A percentile compares a stretch with the other conserved stretches of the same genome.
phyloP scores from a whole-genome alignment of 768 basidiomycete genomes.

The Termitomyces sp. region DNA sequence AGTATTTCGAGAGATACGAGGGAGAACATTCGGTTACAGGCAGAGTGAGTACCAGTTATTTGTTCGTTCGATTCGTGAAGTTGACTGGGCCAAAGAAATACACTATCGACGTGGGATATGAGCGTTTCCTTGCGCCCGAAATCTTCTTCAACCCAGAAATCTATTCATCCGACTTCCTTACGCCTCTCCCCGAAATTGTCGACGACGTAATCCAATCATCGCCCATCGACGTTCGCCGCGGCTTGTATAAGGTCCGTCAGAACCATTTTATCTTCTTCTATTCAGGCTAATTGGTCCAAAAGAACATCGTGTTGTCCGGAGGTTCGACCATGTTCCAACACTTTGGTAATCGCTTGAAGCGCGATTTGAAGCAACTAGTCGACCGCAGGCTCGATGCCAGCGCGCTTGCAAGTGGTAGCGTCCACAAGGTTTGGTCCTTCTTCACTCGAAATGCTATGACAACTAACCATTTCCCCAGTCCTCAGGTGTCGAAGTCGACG shows the following conservation, averaged over 20 bases:
- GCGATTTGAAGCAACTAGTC: slow-evolving; percentile 91
- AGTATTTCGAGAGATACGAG: slow-evolving; percentile 90
- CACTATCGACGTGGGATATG: slow-evolving; percentile 90
- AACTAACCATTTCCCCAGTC: slow-evolving; percentile 45
- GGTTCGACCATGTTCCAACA: slow-evolving; percentile 99
- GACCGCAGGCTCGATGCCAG: slow-evolving; percentile 83
- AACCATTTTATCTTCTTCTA: not conserved
- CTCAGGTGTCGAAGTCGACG: slow-evolving; percentile 95
- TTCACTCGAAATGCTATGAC: not conserved
- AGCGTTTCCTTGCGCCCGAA: slow-evolving; percentile 97
- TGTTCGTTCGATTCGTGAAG: not conserved
- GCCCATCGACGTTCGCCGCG: slow-evolving; percentile 95
- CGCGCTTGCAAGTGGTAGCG: slow-evolving; percentile 66
- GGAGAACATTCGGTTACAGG: slow-evolving; percentile 93
- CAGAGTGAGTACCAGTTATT: slow-evolving; percentile 45
- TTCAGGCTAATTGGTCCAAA: not conserved
- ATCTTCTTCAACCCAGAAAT: slow-evolving; percentile 99
- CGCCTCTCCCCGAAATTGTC: slow-evolving; percentile 92
- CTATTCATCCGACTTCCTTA: slow-evolving; percentile 94
- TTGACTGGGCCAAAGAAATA: slow-evolving; percentile 63
- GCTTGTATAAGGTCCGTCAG: slow-evolving; percentile 77
- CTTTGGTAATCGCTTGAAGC: slow-evolving; percentile 94
- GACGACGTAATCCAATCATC: slow-evolving; percentile 94
- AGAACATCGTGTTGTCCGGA: slow-evolving; percentile 97
- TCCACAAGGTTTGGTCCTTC: slow-evolving; percentile 53